These are phyloP conservation scores for Hura crepitans DNA, from an alignment of 441 rosid genomes.

Conservation along the genomic window DNA sequence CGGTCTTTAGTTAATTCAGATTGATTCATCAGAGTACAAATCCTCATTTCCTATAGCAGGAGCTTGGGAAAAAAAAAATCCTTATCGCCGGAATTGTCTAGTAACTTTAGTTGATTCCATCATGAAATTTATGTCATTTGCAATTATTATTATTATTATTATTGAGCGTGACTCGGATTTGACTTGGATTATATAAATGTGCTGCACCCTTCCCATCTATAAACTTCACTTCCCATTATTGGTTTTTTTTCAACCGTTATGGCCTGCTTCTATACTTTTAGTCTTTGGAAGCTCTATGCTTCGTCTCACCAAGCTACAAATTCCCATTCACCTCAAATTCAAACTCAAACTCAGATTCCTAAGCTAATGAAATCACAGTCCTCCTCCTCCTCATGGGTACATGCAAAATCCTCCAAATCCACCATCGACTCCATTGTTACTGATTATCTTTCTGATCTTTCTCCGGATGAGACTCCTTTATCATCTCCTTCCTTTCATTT, in stretches of 20 bases:
- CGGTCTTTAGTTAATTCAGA: no score
- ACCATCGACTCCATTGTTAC: neutral
- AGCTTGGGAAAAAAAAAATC: no score
- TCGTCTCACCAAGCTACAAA: neutral
- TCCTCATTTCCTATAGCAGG: no score
- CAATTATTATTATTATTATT: no score
- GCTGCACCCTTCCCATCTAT: neutral
- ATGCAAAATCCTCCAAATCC: neutral
- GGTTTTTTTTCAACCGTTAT: neutral
- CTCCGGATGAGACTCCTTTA: constrained; percentile 1
- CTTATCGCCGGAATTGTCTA: no score
- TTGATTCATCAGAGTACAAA: no score
- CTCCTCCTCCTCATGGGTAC: neutral
- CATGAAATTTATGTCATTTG: no score
- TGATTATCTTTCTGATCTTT: neutral
- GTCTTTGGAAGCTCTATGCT: constrained; percentile 13
- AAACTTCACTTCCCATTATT: neutral
- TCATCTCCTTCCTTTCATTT: neutral
- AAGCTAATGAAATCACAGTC: constrained; percentile 1
- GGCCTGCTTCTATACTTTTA: neutral
- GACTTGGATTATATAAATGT: neutral
- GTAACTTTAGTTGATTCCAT: no score
- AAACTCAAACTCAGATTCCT: no score
- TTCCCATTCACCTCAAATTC: neutral
- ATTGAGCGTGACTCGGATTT: no score